These are phyloP conservation scores for Eucalyptus curtisii DNA, from an alignment of 345 rosid species.

Conservation along the genomic window DNA sequence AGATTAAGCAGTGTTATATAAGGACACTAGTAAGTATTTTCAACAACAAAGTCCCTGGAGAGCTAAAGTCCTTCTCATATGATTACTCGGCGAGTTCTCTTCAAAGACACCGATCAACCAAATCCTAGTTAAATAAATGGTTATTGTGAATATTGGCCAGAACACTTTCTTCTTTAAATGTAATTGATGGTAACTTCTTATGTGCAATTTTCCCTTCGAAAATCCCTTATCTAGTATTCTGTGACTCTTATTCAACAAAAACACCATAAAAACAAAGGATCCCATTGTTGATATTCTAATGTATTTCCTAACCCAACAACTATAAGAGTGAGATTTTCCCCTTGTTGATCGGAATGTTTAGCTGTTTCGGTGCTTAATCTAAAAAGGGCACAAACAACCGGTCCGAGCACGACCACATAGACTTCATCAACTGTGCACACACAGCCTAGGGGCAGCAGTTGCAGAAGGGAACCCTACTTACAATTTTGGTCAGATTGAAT, in stretches of 20 bases:
- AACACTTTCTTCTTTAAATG: not conserved
- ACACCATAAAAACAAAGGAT: not conserved
- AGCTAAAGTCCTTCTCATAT: not conserved
- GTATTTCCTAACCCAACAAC: not conserved
- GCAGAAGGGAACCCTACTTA: not conserved
- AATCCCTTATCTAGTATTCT: not conserved
- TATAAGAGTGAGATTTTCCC: not conserved
- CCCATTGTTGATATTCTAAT: not conserved
- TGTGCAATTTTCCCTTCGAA: not conserved
- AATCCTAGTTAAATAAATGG: not conserved
- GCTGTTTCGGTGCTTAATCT: not conserved
- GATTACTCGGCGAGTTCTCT: not conserved
- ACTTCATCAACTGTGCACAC: not conserved
- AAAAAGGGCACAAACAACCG: not conserved
- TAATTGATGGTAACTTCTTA: not conserved
- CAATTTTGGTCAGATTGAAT: not conserved
- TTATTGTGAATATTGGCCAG: not conserved
- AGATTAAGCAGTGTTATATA: not conserved
- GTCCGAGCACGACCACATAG: not conserved
- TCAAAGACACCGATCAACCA: not conserved
- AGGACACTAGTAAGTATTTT: not conserved
- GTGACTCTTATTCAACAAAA: not conserved
- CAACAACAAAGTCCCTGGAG: not conserved
- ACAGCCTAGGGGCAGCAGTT: not conserved
- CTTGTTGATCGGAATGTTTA: not conserved